Percentiles rank a stretch among this genome's conserved stretches.
phyloP scores from a whole-genome alignment of 1,139 yeast species.

The Kluyveromyces sp. region DNA sequence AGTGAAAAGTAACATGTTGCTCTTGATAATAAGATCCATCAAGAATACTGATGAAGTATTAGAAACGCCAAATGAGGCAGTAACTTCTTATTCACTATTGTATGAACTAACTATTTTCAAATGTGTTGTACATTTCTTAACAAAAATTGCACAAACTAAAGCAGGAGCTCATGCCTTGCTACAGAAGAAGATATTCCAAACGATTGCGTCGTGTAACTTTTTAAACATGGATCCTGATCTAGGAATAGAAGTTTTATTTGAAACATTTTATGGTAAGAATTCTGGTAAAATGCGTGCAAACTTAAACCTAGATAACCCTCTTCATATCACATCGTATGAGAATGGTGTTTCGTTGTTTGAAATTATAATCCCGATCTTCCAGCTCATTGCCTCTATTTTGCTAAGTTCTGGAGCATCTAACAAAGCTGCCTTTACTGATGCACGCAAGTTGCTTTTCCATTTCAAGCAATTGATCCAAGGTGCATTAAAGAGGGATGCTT shows the following conservation, averaged over 20 bases:
- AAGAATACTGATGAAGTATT: constrained; percentile 62
- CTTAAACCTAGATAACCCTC: constrained; percentile 46
- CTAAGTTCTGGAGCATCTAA: constrained; percentile 78
- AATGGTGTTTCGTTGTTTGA: constrained; percentile 52
- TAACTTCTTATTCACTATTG: constrained; percentile 46
- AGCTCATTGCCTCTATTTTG: constrained; percentile 57
- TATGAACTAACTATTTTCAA: constrained; percentile 75
- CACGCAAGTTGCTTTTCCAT: constrained; percentile 43
- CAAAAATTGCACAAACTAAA: constrained; percentile 68
- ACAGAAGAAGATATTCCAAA: constrained; percentile 63
- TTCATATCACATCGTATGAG: constrained; percentile 30
- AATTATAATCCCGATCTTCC: constrained; percentile 69
- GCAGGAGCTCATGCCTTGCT: constrained; percentile 69
- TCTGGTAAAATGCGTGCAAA: constrained; percentile 35
- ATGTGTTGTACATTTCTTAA: constrained; percentile 58
- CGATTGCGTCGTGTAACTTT: constrained; percentile 50
- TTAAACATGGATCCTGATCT: constrained; percentile 71
- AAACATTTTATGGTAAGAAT: constrained; percentile 28
- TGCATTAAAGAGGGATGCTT: constrained; percentile 60
- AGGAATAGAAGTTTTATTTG: constrained; percentile 46
- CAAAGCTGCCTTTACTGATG: constrained; percentile 50
- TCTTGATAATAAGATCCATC: constrained; percentile 57
- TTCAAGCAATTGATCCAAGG: constrained; percentile 56
- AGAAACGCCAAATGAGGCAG: constrained; percentile 29
- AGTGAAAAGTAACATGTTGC: constrained; percentile 57